A percentile compares a stretch with the other conserved stretches of the same genome.
Conservation (phyloP, 352 stramenopile genomes). For the Pythium insidiosum region DNA sequence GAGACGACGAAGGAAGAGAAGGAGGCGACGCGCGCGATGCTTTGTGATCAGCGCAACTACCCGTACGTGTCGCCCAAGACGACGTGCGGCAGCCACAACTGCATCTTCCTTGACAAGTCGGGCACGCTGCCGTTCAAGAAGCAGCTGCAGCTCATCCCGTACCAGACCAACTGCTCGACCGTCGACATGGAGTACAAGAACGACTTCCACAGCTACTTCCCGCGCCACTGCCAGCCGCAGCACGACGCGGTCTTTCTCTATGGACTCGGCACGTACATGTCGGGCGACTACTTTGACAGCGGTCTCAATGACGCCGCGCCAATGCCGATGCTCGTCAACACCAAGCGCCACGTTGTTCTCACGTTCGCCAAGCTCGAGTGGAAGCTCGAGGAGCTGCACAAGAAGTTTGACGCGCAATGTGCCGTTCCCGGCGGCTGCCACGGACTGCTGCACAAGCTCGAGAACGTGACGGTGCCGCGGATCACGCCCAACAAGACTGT, state of each 20-base stretch:
- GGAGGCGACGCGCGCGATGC: not conserved
- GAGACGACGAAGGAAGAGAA: not conserved
- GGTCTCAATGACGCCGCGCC: no score
- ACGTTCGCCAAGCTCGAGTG: constrained; percentile 10
- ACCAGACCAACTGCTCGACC: constrained; percentile 24
- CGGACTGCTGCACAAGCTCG: constrained; percentile 3
- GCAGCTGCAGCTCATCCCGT: constrained; percentile 27
- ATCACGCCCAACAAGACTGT: not conserved
- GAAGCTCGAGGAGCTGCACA: not conserved
- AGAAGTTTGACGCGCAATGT: constrained; percentile 6
- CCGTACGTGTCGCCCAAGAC: constrained; percentile 17
- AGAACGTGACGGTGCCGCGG: constrained; percentile 1
- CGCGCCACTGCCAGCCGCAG: constrained; percentile 11
- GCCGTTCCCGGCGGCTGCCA: no score
- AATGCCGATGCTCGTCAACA: not conserved
- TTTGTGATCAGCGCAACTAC: constrained; percentile 24
- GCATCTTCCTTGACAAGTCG: constrained; percentile 29
- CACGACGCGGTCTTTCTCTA: constrained; percentile 26
- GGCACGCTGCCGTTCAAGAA: constrained; percentile 20
- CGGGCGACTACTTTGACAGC: constrained; percentile 9
- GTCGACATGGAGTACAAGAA: constrained; percentile 23
- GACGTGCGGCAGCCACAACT: constrained; percentile 20
- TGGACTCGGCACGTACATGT: constrained; percentile 20
- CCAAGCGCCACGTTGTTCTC: constrained; percentile 3
- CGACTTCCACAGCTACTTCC: constrained; percentile 26